phyloP scores from a whole-genome alignment of 2,329 filamentous ascomycete species.

The Talaromyces verruculosus region DNA sequence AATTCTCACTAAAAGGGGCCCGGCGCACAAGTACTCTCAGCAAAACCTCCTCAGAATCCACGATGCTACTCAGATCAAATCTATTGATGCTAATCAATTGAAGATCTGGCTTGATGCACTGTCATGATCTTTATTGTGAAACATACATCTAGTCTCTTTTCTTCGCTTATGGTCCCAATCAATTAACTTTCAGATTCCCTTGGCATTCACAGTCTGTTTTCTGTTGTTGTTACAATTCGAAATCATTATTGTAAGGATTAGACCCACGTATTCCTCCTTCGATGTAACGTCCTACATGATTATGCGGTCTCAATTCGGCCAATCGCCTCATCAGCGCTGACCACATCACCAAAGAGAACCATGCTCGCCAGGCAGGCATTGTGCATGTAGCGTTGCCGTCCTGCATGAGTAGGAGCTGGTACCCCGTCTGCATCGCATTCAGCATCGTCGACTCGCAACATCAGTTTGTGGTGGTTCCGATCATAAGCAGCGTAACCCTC shows the following conservation, averaged over 20 bases:
- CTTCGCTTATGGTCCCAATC: not conserved
- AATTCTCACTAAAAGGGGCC: not conserved
- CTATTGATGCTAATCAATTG: constrained; percentile 2
- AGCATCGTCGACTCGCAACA: too few species aligned
- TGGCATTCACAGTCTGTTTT: not conserved
- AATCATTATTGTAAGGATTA: not conserved
- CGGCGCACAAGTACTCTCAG: constrained; percentile 1
- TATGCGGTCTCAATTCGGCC: too few species aligned
- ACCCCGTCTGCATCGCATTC: too few species aligned
- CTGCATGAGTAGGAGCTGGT: too few species aligned
- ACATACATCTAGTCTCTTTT: not conserved
- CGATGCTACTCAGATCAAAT: not conserved
- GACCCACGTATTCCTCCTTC: too few species aligned
- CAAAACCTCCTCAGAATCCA: not conserved
- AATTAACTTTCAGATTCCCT: not conserved
- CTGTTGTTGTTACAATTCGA: not conserved
- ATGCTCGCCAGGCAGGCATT: too few species aligned
- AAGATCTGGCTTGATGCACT: constrained; percentile 11
- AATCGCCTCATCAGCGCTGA: too few species aligned
- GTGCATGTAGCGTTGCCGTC: too few species aligned
- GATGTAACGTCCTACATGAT: too few species aligned
- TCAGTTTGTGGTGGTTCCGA: too few species aligned
- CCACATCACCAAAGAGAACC: too few species aligned
- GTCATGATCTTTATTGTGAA: not conserved
- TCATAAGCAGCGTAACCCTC: too few species aligned